Evolutionary conservation across 768 basidiomycete genomes (phyloP).

Genomic region (Coprinellus aureogranulatus): DNA sequence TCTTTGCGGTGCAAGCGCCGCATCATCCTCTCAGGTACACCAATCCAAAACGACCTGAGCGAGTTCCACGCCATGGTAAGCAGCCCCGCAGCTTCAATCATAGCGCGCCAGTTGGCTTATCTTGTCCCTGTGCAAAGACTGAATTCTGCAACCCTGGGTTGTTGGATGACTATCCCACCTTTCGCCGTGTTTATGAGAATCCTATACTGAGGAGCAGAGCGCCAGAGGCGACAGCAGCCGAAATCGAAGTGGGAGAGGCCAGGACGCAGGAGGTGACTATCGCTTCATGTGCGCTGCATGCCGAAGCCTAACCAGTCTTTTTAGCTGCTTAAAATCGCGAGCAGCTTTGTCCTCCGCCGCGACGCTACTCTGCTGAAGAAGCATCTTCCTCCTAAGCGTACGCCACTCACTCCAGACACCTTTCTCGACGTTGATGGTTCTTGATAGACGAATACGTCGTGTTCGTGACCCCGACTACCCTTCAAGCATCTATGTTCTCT

Average conservation of each 20-base stretch:
- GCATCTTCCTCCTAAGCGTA: constrained; percentile 90
- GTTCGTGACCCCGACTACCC: constrained; percentile 84
- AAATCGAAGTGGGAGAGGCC: constrained; percentile 74
- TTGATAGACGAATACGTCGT: constrained; percentile 91
- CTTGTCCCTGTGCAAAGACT: too few species aligned
- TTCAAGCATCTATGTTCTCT: constrained; percentile 79
- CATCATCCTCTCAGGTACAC: constrained; percentile 92
- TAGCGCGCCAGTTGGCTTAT: too few species aligned
- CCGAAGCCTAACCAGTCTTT: neutral
- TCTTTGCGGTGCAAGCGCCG: constrained; percentile 70
- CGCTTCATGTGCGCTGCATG: too few species aligned
- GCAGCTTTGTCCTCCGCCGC: constrained; percentile 87
- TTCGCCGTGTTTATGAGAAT: constrained; percentile 78
- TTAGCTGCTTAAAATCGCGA: constrained; percentile 70
- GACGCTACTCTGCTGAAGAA: constrained; percentile 79
- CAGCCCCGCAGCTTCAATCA: neutral
- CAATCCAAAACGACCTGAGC: constrained; percentile 92
- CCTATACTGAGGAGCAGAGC: constrained; percentile 86
- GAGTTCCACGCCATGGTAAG: constrained; percentile 95
- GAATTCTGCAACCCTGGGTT: constrained; percentile 94
- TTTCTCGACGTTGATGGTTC: neutral
- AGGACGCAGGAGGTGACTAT: constrained; percentile 80
- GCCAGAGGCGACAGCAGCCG: constrained; percentile 68
- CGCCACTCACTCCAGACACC: constrained; percentile 20
- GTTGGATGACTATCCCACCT: constrained; percentile 74